Conservation (phyloP, 495 filamentous ascomycete genomes). For the Aspergillus bridgeri region DNA sequence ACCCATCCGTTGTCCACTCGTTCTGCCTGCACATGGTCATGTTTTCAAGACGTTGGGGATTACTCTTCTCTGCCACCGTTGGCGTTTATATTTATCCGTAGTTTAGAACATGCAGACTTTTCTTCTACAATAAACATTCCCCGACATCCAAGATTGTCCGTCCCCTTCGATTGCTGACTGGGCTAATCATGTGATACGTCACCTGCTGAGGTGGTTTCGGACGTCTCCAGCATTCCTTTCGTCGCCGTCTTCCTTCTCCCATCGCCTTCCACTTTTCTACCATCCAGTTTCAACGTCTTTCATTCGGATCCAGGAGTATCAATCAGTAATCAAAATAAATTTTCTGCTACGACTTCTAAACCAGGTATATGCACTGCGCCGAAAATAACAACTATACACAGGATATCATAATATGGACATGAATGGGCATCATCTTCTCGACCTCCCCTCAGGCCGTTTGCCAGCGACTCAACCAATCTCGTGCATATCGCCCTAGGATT, state of each 20-base stretch:
- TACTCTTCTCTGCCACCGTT: neutral
- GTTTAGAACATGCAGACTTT: neutral
- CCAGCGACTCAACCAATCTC: constrained; percentile 37
- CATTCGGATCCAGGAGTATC: no score
- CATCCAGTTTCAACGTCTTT: neutral
- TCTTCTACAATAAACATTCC: neutral
- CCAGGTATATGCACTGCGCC: neutral
- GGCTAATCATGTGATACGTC: neutral
- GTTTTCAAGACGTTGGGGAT: neutral
- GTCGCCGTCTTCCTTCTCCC: no score
- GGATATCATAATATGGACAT: neutral
- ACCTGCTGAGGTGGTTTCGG: neutral
- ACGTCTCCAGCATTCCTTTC: no score
- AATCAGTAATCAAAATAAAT: neutral
- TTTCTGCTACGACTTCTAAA: neutral
- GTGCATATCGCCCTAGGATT: constrained; percentile 33
- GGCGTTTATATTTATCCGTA: neutral
- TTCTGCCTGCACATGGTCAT: neutral
- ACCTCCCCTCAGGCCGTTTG: neutral
- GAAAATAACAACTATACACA: neutral
- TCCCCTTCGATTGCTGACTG: no score
- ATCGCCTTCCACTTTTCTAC: neutral
- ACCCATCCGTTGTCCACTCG: neutral
- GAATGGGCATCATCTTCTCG: neutral
- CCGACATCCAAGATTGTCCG: neutral